Conservation (phyloP, 2,329 filamentous ascomycete genomes). For the Penicillium glabrum region DNA sequence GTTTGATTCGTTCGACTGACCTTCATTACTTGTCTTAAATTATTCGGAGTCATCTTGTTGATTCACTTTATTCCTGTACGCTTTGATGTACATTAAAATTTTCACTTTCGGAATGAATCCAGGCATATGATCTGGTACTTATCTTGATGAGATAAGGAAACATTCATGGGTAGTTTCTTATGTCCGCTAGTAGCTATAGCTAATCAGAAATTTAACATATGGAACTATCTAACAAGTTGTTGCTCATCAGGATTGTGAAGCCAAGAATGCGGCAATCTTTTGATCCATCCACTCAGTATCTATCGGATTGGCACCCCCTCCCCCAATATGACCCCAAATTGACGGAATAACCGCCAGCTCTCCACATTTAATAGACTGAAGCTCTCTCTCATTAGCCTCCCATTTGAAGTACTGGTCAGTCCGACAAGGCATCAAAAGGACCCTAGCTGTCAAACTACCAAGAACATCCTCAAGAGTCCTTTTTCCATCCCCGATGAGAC, state of each 20-base stretch:
- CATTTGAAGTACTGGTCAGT: conserved; percentile 40
- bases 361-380: conserved; percentile 16
- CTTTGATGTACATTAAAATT: no score
- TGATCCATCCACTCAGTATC: conserved; percentile 31
- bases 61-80: neutral
- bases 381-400: conserved; percentile 27
- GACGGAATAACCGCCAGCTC: conserved; percentile 30
- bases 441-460: conserved; percentile 20
- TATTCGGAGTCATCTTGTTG: neutral
- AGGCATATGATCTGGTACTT: no score
- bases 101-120: no score
- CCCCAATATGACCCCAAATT: conserved; percentile 33
- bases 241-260: no score
- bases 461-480: conserved; percentile 22
- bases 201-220: no score
- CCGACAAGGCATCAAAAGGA: conserved; percentile 37
- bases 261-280: conserved; percentile 22
- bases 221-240: no score
- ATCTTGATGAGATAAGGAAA: no score
- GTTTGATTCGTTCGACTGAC: neutral
- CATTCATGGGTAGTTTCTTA: no score
- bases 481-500: conserved; percentile 24
- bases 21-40: neutral
- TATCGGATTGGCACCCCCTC: conserved; percentile 24
- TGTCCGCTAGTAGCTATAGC: no score